Evolutionary conservation across 1,284 basidiomycete species (phyloP).

Genomic region (Moesziomyces parantarcticus): DNA sequence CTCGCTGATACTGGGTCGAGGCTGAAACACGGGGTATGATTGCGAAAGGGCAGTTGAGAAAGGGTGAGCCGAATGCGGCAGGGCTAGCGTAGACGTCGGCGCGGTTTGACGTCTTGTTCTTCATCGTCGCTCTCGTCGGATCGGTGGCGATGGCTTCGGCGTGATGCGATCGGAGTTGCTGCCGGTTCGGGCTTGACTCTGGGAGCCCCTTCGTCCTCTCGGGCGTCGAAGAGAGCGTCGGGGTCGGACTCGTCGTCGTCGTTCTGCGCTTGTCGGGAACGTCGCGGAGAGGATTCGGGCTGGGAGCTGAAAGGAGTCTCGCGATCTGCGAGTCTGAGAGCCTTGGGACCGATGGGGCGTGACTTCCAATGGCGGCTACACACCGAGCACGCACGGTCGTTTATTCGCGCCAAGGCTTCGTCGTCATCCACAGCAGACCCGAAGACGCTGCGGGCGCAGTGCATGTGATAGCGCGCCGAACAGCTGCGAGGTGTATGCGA

Average conservation of each 20-base stretch:
- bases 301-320: conserved; percentile 14
- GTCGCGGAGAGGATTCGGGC: conserved; percentile 5
- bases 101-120: conserved; percentile 20
- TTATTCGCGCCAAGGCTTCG: conserved; percentile 14
- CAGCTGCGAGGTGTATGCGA: conserved; percentile 13
- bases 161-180: conserved; percentile 2
- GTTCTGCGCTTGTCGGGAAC: background rate
- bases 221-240: background rate
- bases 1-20: background rate
- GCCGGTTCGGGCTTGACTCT: conserved; percentile 26
- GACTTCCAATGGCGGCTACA: conserved; percentile 28
- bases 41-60: no score
- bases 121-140: conserved; percentile 13
- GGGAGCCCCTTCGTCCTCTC: conserved; percentile 4
- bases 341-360: conserved; percentile 40
- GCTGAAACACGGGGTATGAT: background rate
- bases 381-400: conserved; percentile 19
- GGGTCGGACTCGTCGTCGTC: conserved; percentile 2
- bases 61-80: no score
- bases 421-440: conserved; percentile 20
- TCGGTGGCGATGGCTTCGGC: background rate
- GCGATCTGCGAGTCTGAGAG: conserved; percentile 6
- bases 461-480: conserved; percentile 24
- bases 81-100: conserved; percentile 11
- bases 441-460: conserved; percentile 36